These are phyloP conservation scores for Hordeum marinum DNA, from an alignment of 176 grass and related monocot genomes.

Conservation along the genomic window DNA sequence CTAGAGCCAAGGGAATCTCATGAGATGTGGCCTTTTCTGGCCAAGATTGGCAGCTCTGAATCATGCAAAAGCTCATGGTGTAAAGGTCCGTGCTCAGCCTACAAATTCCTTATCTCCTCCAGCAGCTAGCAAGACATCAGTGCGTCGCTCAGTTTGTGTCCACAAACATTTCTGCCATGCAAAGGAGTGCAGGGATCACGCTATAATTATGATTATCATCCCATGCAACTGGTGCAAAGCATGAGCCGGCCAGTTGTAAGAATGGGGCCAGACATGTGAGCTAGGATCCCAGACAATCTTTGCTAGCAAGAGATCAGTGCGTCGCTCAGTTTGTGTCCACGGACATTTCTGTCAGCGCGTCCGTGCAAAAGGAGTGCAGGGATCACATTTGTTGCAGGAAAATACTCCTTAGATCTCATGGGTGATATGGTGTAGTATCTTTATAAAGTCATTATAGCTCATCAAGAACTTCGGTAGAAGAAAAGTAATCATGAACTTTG, in stretches of 20 bases:
- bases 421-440: too few species aligned
- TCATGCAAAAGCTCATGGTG: constrained; percentile 22
- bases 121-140: background rate
- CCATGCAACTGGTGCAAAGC: background rate
- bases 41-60: background rate
- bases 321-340: too few species aligned
- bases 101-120: constrained; percentile 38
- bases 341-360: too few species aligned
- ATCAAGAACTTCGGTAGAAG: background rate
- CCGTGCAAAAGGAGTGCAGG: too few species aligned
- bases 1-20: constrained; percentile 16
- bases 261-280: background rate
- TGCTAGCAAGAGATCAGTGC: background rate
- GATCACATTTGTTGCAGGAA: background rate
- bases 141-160: constrained; percentile 18
- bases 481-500: background rate
- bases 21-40: background rate
- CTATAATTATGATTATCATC: background rate
- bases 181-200: background rate
- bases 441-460: too few species aligned
- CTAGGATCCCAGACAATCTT: background rate
- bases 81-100: background rate
- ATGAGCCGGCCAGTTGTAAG: background rate
- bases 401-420: background rate
- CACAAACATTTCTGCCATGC: background rate